A percentile compares a stretch with the other conserved stretches of the same genome.
These are phyloP conservation scores for Marasmius oreades DNA, from an alignment of 1,284 basidiomycete species.

Conservation along the genomic window DNA sequence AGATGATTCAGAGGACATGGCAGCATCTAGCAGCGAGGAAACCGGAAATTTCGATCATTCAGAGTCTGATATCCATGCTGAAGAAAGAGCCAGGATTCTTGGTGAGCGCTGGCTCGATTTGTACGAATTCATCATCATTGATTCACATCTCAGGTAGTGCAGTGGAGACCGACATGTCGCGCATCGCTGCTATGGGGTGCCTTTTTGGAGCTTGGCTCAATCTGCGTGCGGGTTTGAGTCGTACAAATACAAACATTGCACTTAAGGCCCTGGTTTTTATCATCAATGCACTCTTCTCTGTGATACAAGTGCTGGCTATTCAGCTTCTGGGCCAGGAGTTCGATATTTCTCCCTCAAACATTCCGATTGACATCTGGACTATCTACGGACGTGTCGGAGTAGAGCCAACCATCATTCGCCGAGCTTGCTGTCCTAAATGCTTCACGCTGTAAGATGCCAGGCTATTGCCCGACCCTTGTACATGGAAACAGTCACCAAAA, in stretches of 20 bases:
- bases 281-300: background rate
- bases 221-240: background rate
- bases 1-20: background rate
- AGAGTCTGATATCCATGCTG: too few relatives aligned
- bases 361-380: background rate
- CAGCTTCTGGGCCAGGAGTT: background rate
- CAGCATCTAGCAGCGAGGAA: background rate
- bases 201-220: background rate
- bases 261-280: background rate
- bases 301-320: background rate
- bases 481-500: background rate
- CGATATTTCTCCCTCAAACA: background rate
- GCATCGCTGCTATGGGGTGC: background rate
- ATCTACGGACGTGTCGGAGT: background rate
- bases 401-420: background rate
- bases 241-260: background rate
- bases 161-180: background rate
- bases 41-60: background rate
- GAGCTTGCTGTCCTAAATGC: background rate
- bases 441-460: background rate
- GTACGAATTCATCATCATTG: background rate
- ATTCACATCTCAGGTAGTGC: background rate
- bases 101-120: too few relatives aligned
- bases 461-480: background rate
- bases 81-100: too few relatives aligned